Evolutionary conservation across 73 alveolate species (phyloP), one percentile per base, ranked within the genome.

Genomic region (Symbiodinium natans): DNA sequence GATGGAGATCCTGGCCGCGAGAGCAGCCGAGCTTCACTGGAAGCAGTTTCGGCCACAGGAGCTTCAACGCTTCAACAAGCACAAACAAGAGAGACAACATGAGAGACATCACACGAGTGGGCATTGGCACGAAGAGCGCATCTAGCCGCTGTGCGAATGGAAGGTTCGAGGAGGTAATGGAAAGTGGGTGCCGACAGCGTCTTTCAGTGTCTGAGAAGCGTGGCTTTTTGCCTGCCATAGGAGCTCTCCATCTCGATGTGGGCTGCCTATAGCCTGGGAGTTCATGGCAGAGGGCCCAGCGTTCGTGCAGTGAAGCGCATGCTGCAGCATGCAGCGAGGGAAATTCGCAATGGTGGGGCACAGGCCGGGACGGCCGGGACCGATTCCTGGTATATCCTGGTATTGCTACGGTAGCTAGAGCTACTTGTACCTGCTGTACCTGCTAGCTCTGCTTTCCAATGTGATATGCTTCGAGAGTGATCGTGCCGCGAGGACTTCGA

Each of bases 241-340:
- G 97, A 90, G 88, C 77, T 90, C 27, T 90, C 97, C 56, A 90
- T 90, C 31, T 40, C 77, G 82, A 90, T 90, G 97, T 90, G 97
- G 97, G 97, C 89, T 29, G 97, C 97, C 48, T 90, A 90, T 75
- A 41, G 89, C 8, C 80, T 90, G 46, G 97, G 97, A 34, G 80
- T 90, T 27, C 87, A 90, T 1, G 82, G 89, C 34, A 34, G 54
- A 5, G 97, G 97, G 19, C 29, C 97, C 17, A 29, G 89, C 38
- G 39, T 21, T 1, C 88, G 73, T 9, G 97, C 97, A 17, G 97
- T 90, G 56, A 90, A 90, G 52, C 97, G 97, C 48, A 90, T 90
- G 97, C 54, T 90, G 75, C 97, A 90, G 85, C 97, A 90, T 33
- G 97, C 89, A 0, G 97, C 97, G 48, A 84, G 97, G n/a, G 97